Evolutionary conservation across 2,329 filamentous ascomycete genomes (phyloP).

Genomic region (Orbilia blumenaviensis): DNA sequence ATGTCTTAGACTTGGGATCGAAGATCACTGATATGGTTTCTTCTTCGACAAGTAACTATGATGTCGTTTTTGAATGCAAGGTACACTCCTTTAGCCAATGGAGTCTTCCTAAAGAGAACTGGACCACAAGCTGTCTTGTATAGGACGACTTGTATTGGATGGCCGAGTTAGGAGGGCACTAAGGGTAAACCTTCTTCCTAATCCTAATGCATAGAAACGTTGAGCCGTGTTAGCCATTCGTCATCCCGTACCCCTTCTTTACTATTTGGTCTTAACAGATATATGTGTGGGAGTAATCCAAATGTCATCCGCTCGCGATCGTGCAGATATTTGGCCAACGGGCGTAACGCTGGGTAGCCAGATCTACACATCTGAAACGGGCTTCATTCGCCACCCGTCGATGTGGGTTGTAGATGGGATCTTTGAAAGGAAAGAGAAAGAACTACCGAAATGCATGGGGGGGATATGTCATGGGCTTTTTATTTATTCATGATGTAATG

Average conservation of each 20-base stretch:
- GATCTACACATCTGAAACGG: constrained; percentile 51
- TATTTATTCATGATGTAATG: constrained; percentile 50
- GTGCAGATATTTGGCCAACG: constrained; percentile 42
- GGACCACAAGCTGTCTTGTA: not conserved
- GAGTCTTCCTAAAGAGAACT: not conserved
- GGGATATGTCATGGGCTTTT: constrained; percentile 11
- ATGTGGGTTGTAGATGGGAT: constrained; percentile 24
- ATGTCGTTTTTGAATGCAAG: constrained; percentile 49
- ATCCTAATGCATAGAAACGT: constrained; percentile 7
- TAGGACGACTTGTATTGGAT: constrained; percentile 28
- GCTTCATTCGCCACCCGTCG: constrained; percentile 44
- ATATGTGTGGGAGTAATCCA: not conserved
- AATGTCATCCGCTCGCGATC: constrained; percentile 18
- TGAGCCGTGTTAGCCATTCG: constrained; percentile 35
- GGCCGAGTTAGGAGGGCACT: constrained; percentile 6
- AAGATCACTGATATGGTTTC: constrained; percentile 25
- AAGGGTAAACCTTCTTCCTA: constrained; percentile 6
- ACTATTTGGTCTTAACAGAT: not conserved
- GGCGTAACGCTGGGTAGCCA: constrained; percentile 20
- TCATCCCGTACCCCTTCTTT: constrained; percentile 12
- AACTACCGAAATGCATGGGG: constrained; percentile 34
- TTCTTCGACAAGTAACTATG: constrained; percentile 30
- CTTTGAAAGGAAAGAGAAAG: not conserved
- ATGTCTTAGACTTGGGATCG: constrained; percentile 35
- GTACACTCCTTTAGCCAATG: constrained; percentile 21